Percentiles rank a stretch among this genome's conserved stretches.
Evolutionary conservation across 2,329 filamentous ascomycete species (phyloP).

Genomic region (Hirsutella thompsonii): DNA sequence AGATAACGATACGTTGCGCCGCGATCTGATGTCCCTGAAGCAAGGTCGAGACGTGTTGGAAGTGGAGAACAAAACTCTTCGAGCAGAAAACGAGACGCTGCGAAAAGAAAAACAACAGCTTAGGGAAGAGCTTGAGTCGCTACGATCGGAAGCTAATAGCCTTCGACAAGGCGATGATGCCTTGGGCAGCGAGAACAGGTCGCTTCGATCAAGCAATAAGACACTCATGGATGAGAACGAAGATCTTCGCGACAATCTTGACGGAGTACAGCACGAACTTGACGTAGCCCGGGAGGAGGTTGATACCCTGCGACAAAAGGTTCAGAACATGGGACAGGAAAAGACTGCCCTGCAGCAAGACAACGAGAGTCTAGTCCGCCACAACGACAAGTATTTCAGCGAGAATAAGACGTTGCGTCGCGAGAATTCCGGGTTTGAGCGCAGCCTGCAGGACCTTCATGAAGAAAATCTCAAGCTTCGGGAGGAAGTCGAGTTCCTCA

Average conservation of each 20-base stretch:
- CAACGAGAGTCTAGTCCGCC: constrained; percentile 37
- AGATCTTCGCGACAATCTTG: constrained; percentile 28
- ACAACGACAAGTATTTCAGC: constrained; percentile 41
- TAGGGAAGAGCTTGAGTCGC: constrained; percentile 25
- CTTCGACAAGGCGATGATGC: constrained; percentile 29
- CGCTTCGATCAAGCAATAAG: constrained; percentile 27
- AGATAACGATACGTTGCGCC: constrained; percentile 24
- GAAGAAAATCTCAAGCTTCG: constrained; percentile 33
- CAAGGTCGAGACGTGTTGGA: constrained; percentile 22
- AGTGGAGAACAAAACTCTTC: constrained; percentile 27
- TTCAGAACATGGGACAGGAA: constrained; percentile 26
- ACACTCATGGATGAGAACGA: constrained; percentile 28
- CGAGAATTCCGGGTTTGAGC: constrained; percentile 35
- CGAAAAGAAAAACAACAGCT: constrained; percentile 21
- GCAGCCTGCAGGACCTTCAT: constrained; percentile 30
- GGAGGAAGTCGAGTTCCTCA: constrained; percentile 32
- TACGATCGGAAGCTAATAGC: constrained; percentile 27
- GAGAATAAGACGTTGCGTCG: constrained; percentile 36
- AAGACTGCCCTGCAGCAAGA: constrained; percentile 34
- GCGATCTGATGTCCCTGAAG: constrained; percentile 27
- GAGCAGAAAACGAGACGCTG: constrained; percentile 25
- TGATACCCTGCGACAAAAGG: constrained; percentile 23
- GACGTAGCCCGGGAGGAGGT: constrained; percentile 26
- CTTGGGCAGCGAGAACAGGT: constrained; percentile 29
- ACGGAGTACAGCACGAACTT: constrained; percentile 26